Conservation (phyloP, 78 protist species). For the Polysphondylium violaceum region DNA sequence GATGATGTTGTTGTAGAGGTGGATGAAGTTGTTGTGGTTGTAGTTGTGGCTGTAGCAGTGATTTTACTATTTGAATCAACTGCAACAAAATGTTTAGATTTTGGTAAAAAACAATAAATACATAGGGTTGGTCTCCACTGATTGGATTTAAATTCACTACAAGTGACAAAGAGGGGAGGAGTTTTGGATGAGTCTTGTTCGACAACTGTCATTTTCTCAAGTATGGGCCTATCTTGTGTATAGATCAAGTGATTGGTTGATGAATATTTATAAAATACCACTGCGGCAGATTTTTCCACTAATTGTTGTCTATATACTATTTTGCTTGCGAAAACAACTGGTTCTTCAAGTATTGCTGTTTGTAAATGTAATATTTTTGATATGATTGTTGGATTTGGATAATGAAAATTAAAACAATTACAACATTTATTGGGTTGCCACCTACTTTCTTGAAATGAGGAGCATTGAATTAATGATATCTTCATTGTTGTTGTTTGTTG, state of each 20-base stretch:
- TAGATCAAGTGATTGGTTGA: no score
- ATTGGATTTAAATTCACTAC: constrained; percentile 36
- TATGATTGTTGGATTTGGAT: not conserved
- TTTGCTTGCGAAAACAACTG: not conserved
- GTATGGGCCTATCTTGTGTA: not conserved
- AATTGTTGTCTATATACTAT: not conserved
- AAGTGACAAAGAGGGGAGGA: not conserved
- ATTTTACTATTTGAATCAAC: no score
- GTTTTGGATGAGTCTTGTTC: not conserved
- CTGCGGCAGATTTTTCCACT: not conserved
- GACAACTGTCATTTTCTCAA: not conserved
- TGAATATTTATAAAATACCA: no score
- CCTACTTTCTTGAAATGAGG: constrained; percentile 33
- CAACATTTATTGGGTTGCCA: constrained; percentile 43
- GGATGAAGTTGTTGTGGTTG: no score
- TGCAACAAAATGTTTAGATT: constrained; percentile 50
- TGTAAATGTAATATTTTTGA: not conserved
- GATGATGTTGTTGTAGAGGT: no score
- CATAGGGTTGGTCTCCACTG: constrained; percentile 67
- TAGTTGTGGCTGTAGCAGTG: no score
- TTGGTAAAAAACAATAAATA: constrained; percentile 30
- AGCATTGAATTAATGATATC: constrained; percentile 19
- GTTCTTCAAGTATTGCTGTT: not conserved
- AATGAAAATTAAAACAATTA: constrained; percentile 33
- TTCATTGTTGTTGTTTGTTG: constrained; percentile 8